A percentile compares a stretch with the other conserved stretches of the same genome.
Conservation (phyloP, 768 basidiomycete species). For the Dictyophora rubrovolvata region DNA sequence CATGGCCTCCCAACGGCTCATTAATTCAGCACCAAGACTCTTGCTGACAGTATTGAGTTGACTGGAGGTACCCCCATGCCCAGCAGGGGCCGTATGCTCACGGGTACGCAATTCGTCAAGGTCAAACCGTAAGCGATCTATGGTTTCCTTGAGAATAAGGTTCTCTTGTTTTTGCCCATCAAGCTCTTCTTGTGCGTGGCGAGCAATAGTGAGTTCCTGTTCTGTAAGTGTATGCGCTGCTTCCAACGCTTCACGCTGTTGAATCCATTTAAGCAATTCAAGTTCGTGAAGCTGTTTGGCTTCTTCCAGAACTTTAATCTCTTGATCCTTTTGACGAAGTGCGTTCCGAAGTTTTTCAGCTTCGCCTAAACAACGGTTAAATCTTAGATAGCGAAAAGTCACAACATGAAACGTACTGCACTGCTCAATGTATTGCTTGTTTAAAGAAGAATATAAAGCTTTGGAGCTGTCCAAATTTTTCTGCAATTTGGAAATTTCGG, state of each 20-base stretch:
- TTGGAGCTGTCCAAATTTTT: conserved; percentile 67
- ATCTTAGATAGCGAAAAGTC: neutral
- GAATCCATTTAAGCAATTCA: conserved; percentile 55
- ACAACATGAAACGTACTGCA: conserved; percentile 40
- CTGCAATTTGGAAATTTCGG: conserved; percentile 67
- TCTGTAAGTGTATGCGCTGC: conserved; percentile 63
- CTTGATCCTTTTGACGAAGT: conserved; percentile 65
- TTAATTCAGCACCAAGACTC: conserved; percentile 64
- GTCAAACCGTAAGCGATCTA: conserved; percentile 88
- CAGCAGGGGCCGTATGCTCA: conserved; percentile 25
- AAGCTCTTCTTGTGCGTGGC: conserved; percentile 61
- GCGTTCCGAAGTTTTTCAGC: conserved; percentile 72
- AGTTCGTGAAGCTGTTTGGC: conserved; percentile 46
- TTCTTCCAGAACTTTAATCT: conserved; percentile 57
- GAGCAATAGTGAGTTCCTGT: conserved; percentile 56
- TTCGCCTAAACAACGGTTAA: conserved; percentile 36
- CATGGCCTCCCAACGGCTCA: conserved; percentile 17
- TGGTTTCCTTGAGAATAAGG: conserved; percentile 86
- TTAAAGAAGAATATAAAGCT: conserved; percentile 61
- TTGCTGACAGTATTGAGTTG: conserved; percentile 52
- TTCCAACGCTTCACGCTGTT: conserved; percentile 64
- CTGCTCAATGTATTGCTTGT: conserved; percentile 86
- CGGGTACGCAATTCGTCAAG: conserved; percentile 79
- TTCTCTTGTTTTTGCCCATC: conserved; percentile 96
- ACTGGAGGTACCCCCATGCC: conserved; percentile 38